Evolutionary conservation across 495 filamentous ascomycete species (phyloP), one percentile per base, ranked within the genome.

Genomic region (Aspergillus baeticus): DNA sequence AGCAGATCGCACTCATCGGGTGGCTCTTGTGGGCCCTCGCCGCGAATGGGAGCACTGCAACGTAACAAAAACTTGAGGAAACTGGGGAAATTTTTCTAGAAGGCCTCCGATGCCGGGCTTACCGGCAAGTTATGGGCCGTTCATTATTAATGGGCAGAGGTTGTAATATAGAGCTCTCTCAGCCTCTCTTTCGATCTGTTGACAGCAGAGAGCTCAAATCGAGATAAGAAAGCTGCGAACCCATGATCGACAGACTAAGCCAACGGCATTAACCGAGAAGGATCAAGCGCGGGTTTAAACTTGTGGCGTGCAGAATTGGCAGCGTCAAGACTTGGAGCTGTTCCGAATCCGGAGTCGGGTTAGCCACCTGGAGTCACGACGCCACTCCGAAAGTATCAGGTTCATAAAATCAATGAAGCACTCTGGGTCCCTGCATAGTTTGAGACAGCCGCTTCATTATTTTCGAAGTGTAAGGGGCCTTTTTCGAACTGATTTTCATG

Each of bases 41-140:
- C 15, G 31, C 47, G 47, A 50, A 50, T 50, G 1, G 34, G 17
- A 15, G 17, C 11, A 20, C 21, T 26, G 47, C 47, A 34, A 50
- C 47, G 47, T 50, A 50, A 50, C 20, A 50, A 20, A 50, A 50
- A 50, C 34, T 29, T n/a, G 18, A 26, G 26, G 47, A 50, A 50
- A 17, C 47, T 38, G 47, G 47, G 47, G 47, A 50, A 50, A 50
- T 38, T 50, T 29, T 50, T 50, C 47, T 37, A 22, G 15, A 50
- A 6, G 18, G 7, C 17, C 47, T 50, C 47, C 47, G 47, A 50
- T 50, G 47, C 47, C 47, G 47, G 47, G 47, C 4, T 34, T 13
- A 38, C 47, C 21, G 23, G 47, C 47, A 38, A 50, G 47, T 50
- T 34, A 38, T 15, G 17, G 18, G 7, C 4, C 34, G 34, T 21